phyloP scores from a whole-genome alignment of 2,329 filamentous ascomycete species.

The Diaporthe ilicicola region DNA sequence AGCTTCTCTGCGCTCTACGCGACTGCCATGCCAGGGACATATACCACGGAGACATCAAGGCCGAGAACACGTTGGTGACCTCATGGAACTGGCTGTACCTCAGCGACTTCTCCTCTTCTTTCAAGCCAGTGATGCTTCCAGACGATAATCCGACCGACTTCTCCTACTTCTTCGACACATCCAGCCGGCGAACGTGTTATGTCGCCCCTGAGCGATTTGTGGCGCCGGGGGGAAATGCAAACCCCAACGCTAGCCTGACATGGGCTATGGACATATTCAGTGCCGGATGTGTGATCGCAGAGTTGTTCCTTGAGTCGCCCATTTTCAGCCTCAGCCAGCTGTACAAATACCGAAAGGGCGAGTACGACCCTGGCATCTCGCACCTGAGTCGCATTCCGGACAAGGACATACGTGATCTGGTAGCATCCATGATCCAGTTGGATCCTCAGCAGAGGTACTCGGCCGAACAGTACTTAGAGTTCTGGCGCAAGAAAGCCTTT shows the following conservation, averaged over 20 bases:
- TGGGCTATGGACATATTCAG: constrained; percentile 99
- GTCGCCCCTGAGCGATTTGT: constrained; percentile 93
- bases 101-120: constrained; percentile 94
- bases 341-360: constrained; percentile 90
- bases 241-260: constrained; percentile 66
- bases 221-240: constrained; percentile 71
- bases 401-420: constrained; percentile 84
- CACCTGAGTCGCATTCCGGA: constrained; percentile 89
- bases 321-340: constrained; percentile 98
- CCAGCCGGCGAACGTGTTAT: constrained; percentile 90
- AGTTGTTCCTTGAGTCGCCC: constrained; percentile 92
- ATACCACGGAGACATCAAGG: constrained; percentile 98
- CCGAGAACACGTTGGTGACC: constrained; percentile 94
- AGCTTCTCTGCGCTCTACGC: constrained; percentile 88
- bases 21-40: constrained; percentile 91
- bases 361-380: constrained; percentile 86
- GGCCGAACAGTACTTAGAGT: constrained; percentile 91
- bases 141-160: constrained; percentile 98
- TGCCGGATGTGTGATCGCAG: constrained; percentile 94
- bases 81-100: constrained; percentile 99
- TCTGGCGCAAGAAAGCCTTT: constrained; percentile 92
- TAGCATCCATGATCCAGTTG: constrained; percentile 94
- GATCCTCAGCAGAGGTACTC: constrained; percentile 92
- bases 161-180: constrained; percentile 97
- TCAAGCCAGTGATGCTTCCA: constrained; percentile 92